Evolutionary conservation across 108 stramenopile genomes (phyloP).

Genomic region (Nannochloropsis salina): DNA sequence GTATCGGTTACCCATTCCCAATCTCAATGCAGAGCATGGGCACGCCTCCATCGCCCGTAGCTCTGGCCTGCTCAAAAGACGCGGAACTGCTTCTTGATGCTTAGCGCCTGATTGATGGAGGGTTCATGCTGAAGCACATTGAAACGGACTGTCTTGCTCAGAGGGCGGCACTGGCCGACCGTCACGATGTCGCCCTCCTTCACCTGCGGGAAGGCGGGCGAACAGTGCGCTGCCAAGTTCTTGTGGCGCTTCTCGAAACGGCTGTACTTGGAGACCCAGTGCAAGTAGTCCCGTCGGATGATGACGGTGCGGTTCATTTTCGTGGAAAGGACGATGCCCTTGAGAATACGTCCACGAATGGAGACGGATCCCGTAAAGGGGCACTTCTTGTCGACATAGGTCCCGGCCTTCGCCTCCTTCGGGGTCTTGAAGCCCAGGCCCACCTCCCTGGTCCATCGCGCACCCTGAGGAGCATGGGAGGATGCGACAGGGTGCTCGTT

Average conservation of each 20-base stretch:
- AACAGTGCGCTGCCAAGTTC: conserved; percentile 96
- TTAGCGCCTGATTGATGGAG: conserved; percentile 55
- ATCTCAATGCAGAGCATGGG: too few relatives aligned
- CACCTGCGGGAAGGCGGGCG: conserved; percentile 84
- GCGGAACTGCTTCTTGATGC: conserved; percentile 64
- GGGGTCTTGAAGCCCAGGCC: conserved; percentile 99
- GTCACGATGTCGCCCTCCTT: conserved; percentile 99
- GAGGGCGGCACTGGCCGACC: conserved; percentile 98
- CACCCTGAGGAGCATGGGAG: conserved; percentile 55
- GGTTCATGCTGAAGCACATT: conserved; percentile 61
- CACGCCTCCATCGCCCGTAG: too few relatives aligned
- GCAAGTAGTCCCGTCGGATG: conserved; percentile 98
- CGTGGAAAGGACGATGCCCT: conserved; percentile 96
- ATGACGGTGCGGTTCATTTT: conserved; percentile 99
- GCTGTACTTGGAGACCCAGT: conserved; percentile 98
- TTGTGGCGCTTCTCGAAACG: conserved; percentile 98
- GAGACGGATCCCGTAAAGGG: conserved; percentile 97
- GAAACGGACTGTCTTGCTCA: conserved; percentile 98
- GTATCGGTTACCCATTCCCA: too few relatives aligned
- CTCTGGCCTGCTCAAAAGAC: conserved; percentile 48
- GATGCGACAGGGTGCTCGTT: not conserved
- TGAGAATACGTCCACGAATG: conserved; percentile 76
- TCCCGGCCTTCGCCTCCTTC: conserved; percentile 83
- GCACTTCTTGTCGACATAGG: conserved; percentile 99
- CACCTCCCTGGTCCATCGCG: conserved; percentile 88